Base-by-base conservation (phyloP, 257 asterid genomes). In the Lycium ferocissimum region DNA sequence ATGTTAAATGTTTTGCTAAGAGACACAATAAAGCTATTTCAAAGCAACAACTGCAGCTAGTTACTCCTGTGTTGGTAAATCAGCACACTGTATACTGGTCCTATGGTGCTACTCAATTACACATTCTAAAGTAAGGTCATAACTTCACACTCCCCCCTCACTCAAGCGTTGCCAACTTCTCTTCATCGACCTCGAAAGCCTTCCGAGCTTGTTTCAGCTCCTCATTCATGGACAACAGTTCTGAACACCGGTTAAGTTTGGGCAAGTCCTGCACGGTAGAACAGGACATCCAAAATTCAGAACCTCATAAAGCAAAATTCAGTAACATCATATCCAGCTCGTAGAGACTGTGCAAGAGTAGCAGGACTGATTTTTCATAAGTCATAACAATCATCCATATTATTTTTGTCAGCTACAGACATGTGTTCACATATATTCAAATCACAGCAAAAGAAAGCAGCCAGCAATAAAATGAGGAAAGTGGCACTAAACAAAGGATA, bases 171-270 rank as follows among this genome's bases (percentile, higher is more conserved):
- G 93, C 96, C 82, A 96, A 85, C 88, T 93, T 94, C 91, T 96
- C 99, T 88, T 95, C 98, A 72, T 95, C 98, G 10, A 92, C 92
- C 76, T 92, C 95, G 7, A 94, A 95, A 56, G 95, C 94, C 83
- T 93, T 94, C 86, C 98, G 92, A 14, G 98, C 98, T 88, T 95
- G 98, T 89, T 96, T 94, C 87, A 95, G 90, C 86, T 96, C 98
- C 87, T 95, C 97, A 75, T 96, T 92, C 98, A 95, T 96, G 1
- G 95, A 89, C 89, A 96, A 71, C 90, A 95, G 85, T 87, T 96
- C 99, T 3, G 91, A 88, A 89, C 97, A 93, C 7, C 97, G 95
- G 85, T 93, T 92, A 59, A 91, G 94, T 76, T 76, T 76, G 4
- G 81, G 81, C 80, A 72, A 45, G 58, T 96, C 99, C 98, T 96